Evolutionary conservation across 2,329 filamentous ascomycete genomes (phyloP), one percentile per base, ranked within the genome.

Genomic region (Bipolaris gigantea): DNA sequence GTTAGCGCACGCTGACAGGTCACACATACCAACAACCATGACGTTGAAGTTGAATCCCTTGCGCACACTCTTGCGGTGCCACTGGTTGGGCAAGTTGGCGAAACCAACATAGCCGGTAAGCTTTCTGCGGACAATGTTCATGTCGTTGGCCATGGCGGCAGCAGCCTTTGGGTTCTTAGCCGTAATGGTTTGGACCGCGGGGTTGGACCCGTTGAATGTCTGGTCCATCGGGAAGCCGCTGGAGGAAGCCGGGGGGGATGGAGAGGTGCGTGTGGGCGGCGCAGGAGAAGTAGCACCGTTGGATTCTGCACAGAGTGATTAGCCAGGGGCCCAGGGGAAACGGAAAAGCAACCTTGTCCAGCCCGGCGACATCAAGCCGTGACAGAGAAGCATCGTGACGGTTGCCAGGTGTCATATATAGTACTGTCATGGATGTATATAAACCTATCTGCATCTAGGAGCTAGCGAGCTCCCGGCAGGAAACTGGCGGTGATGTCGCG

Each of bases 21-120:
- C 36, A 51, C 33, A 88, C 92, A 74, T 83, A 97, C 94, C 94
- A 79, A 99, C 94, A 79, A 99, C 94, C 94, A 99, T 99, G 67
- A 99, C 94, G 76, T 99, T 99, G 85, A 99, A 99, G 85, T 97
- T 99, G 86, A 99, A 99, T 59, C 94, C 94, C 81, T 99, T 99
- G 75, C 94, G 91, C 72, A 99, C 94, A 86, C 92, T 97, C 89
- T 99, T 99, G 79, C 94, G 93, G 83, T 99, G 94, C 94, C 94
- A 99, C 81, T 99, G 94, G 81, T 99, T 99, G 62, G 94, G 94
- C 75, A 99, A 80, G 77, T 99, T 99, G 77, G 94, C 94, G 74
- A 99, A 99, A 64, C 94, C 94, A 72, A 99, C 94, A 72, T 97
- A 99, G 73, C 94, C 94, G 46, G 94, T 97, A 75, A 99, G 83